phyloP scores from a whole-genome alignment of 345 rosid genomes.

The Passiflora organensis region DNA sequence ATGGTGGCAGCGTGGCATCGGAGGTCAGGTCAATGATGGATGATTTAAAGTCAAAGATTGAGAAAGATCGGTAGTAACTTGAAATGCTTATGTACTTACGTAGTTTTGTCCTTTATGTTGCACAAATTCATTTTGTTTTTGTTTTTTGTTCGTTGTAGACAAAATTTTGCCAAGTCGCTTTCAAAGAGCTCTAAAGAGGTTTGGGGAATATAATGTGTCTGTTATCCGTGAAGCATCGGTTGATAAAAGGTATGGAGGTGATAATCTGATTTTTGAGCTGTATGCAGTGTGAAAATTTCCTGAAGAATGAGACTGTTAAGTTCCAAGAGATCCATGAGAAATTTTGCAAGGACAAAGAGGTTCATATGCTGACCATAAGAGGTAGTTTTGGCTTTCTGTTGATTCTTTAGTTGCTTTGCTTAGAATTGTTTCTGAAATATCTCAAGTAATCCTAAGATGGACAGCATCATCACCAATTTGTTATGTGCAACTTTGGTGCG shows the following conservation, averaged over 20 bases:
- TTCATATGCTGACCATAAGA: constrained; percentile 50
- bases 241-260: neutral
- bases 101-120: neutral
- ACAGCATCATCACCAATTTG: too few species aligned
- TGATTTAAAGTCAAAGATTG: constrained; percentile 65
- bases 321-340: constrained; percentile 57
- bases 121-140: neutral
- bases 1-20: constrained; percentile 51
- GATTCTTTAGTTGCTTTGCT: too few species aligned
- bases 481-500: neutral
- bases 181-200: constrained; percentile 86
- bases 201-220: constrained; percentile 6
- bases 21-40: constrained; percentile 62
- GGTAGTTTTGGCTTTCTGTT: constrained; percentile 27
- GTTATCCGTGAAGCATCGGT: too few species aligned
- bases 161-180: constrained; percentile 55
- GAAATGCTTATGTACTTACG: neutral
- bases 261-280: constrained; percentile 4
- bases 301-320: constrained; percentile 62
- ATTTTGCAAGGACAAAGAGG: constrained; percentile 58
- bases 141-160: constrained; percentile 36
- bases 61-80: constrained; percentile 70
- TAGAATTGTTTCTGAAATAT: neutral
- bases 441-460: too few species aligned
- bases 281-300: constrained; percentile 56